Evolutionary conservation across 1,284 basidiomycete genomes (phyloP).

Genomic region (Pseudozyma thailandica): DNA sequence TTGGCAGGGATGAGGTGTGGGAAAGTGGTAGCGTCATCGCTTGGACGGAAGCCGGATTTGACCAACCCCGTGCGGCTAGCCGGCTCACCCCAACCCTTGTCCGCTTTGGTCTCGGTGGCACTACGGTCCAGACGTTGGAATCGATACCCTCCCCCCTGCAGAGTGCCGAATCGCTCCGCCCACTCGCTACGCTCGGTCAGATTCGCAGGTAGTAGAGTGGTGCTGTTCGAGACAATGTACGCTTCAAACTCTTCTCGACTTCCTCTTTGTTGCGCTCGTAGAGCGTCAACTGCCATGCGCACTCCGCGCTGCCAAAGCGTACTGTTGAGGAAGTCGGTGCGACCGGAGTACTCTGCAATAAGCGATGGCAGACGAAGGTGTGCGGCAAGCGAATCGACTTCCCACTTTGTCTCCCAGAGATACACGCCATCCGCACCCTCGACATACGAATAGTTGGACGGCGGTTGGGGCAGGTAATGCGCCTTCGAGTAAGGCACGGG

Average conservation of each 20-base stretch:
- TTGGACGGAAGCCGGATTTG: conserved; percentile 54
- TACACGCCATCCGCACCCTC: conserved; percentile 50
- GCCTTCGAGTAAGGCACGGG: conserved; percentile 32
- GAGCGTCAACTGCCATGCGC: conserved; percentile 42
- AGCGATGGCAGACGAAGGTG: conserved; percentile 34
- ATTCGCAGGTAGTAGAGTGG: conserved; percentile 24
- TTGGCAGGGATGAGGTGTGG: conserved; percentile 55
- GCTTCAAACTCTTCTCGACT: conserved; percentile 40
- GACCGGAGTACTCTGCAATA: conserved; percentile 25
- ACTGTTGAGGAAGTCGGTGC: conserved; percentile 48
- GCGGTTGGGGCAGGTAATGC: conserved; percentile 34
- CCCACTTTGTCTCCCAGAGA: conserved; percentile 62
- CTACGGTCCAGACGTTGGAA: conserved; percentile 46
- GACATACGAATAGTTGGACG: conserved; percentile 57
- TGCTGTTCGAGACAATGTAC: conserved; percentile 17
- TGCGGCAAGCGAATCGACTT: conserved; percentile 54
- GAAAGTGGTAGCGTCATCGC: conserved; percentile 56
- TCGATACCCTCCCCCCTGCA: conserved; percentile 52
- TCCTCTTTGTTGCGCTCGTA: conserved; percentile 47
- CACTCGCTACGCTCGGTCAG: conserved; percentile 32
- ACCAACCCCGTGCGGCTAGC: conserved; percentile 44
- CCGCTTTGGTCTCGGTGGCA: conserved; percentile 51
- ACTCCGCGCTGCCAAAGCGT: conserved; percentile 37
- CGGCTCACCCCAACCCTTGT: conserved; percentile 57
- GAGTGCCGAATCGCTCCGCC: conserved; percentile 31